Conservation (phyloP, 176 grass and related monocot species). For the Secale cereale region DNA sequence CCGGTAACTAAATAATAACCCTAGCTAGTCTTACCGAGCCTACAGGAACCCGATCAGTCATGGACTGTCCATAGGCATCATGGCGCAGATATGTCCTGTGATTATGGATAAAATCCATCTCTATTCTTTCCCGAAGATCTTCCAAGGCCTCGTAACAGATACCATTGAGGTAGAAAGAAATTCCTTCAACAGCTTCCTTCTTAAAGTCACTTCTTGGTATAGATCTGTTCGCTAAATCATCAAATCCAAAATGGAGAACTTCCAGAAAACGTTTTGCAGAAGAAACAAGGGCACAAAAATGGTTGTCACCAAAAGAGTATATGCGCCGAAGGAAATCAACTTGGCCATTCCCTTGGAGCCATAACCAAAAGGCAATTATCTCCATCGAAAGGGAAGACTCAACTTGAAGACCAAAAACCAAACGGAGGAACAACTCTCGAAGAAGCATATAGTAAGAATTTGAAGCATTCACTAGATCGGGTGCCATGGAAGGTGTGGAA, state of each 20-base stretch:
- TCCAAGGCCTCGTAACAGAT: neutral
- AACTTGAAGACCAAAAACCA: slow-evolving; percentile 43
- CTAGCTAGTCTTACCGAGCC: slow-evolving; percentile 10
- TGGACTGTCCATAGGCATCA: neutral
- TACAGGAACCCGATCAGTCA: neutral
- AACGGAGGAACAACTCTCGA: slow-evolving; percentile 39
- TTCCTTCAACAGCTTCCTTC: slow-evolving; percentile 1
- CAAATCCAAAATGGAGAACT: neutral
- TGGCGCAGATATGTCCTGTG: neutral
- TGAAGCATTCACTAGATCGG: neutral
- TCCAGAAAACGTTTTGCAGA: slow-evolving; percentile 1
- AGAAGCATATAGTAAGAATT: neutral
- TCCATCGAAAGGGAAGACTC: slow-evolving; percentile 41
- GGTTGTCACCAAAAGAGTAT: neutral
- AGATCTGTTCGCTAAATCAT: neutral
- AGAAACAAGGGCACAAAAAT: neutral
- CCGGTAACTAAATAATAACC: neutral
- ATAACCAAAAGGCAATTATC: slow-evolving; percentile 63
- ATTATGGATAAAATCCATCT: neutral
- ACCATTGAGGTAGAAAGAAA: slow-evolving; percentile 20
- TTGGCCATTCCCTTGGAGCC: slow-evolving; percentile 36
- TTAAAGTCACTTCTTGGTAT: neutral
- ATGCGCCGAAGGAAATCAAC: neutral
- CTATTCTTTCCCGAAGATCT: neutral
- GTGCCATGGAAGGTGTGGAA: neutral